phyloP scores from a whole-genome alignment of 73 alveolate genomes.

The Blepharisma japonicum region DNA sequence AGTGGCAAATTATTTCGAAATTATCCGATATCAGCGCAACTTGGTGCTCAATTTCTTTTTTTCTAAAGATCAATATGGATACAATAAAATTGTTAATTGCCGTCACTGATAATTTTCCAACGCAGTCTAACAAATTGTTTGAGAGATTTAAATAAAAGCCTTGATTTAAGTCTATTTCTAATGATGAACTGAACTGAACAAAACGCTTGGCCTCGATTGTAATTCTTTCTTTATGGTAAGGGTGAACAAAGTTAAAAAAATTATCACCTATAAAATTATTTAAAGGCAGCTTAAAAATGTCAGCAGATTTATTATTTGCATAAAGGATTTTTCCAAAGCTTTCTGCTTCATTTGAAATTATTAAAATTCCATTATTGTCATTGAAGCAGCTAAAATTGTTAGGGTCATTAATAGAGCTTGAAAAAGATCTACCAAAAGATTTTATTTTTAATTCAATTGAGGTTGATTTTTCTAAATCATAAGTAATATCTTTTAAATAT shows the following conservation, averaged over 20 bases:
- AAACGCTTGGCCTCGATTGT: background rate
- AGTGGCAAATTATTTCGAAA: background rate
- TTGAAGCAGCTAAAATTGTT: background rate
- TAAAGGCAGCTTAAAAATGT: background rate
- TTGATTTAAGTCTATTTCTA: background rate
- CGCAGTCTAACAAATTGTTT: background rate
- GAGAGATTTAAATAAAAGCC: background rate
- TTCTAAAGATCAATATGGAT: background rate
- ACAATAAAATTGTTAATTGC: background rate
- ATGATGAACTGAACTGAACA: background rate
- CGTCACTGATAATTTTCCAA: background rate
- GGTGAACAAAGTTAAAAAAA: background rate
- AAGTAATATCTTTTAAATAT: background rate
- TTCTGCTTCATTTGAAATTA: background rate
- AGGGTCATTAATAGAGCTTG: background rate
- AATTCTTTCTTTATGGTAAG: background rate
- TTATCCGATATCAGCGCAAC: background rate
- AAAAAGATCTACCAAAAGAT: background rate
- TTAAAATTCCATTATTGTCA: slow-evolving; percentile 11
- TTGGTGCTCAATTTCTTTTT: background rate
- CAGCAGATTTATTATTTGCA: background rate
- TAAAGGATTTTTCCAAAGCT: background rate
- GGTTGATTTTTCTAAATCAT: background rate
- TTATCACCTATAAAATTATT: background rate
- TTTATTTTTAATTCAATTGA: background rate